These are phyloP conservation scores for Plasmodium vinckei DNA, from an alignment of 169 alveolate genomes.

Conservation along the genomic window DNA sequence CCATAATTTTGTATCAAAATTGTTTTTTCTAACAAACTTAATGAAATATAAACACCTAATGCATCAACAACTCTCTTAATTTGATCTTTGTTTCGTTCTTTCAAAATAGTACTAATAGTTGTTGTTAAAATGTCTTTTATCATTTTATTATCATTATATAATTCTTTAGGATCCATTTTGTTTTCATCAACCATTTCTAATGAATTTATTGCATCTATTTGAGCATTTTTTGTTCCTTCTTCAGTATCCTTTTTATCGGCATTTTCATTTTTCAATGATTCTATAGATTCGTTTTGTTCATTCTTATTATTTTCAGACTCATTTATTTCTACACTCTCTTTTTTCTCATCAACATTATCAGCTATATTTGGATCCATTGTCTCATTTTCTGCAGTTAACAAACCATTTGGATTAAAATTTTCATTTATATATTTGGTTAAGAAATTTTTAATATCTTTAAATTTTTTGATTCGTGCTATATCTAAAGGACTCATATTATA, in stretches of 20 bases:
- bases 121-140: constrained; percentile 85
- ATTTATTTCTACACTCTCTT: not conserved
- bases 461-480: constrained; percentile 81
- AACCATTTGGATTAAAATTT: constrained; percentile 23
- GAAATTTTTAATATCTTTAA: constrained; percentile 64
- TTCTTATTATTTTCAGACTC: not conserved
- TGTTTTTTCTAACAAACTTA: constrained; percentile 85
- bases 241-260: not conserved
- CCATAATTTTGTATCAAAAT: constrained; percentile 89
- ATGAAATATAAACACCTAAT: constrained; percentile 85
- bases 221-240: not conserved
- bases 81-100: constrained; percentile 88
- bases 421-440: constrained; percentile 34
- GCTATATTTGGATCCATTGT: not conserved
- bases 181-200: constrained; percentile 26
- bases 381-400: not conserved
- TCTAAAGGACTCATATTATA: constrained; percentile 88
- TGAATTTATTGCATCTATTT: not conserved
- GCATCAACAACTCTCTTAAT: constrained; percentile 85
- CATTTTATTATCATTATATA: constrained; percentile 63
- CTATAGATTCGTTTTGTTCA: not conserved
- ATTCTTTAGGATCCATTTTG: constrained; percentile 72
- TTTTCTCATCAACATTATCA: not conserved
- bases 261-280: not conserved
- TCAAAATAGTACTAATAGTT: constrained; percentile 87